A percentile compares a stretch with the other conserved stretches of the same genome.
phyloP scores from a whole-genome alignment of 768 basidiomycete genomes.

The Collybia sordida region DNA sequence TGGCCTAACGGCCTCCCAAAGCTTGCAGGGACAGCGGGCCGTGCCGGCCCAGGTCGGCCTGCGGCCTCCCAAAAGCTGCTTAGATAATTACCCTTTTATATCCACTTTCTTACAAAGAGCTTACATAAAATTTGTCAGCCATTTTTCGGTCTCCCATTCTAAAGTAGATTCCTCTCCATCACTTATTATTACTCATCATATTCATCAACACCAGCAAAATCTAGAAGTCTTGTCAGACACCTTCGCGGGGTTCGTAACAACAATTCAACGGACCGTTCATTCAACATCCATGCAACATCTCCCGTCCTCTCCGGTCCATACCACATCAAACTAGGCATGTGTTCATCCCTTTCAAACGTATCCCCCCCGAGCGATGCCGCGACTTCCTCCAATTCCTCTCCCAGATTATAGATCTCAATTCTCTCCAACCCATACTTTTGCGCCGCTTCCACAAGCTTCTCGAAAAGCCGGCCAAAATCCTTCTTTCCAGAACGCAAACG shows the following conservation, averaged over 20 bases:
- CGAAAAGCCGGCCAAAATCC: constrained; percentile 34
- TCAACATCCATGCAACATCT: constrained; percentile 43
- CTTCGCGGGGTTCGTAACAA: neutral
- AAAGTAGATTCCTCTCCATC: too few relatives aligned
- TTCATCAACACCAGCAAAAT: constrained; percentile 42
- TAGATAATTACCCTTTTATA: too few relatives aligned
- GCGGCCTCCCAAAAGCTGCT: too few relatives aligned
- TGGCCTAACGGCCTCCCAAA: too few relatives aligned
- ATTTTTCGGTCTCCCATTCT: too few relatives aligned
- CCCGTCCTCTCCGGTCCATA: constrained; percentile 37
- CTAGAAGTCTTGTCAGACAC: constrained; percentile 17
- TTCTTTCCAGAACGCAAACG: constrained; percentile 31
- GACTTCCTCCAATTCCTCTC: constrained; percentile 25
- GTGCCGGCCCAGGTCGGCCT: too few relatives aligned
- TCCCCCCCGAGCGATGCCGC: constrained; percentile 28
- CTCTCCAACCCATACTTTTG: constrained; percentile 27
- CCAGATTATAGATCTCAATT: constrained; percentile 51
- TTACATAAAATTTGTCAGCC: too few relatives aligned
- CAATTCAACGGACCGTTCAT: constrained; percentile 40
- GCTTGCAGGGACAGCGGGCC: too few relatives aligned
- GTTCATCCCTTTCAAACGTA: constrained; percentile 31
- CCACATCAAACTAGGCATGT: constrained; percentile 48
- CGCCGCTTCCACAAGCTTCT: constrained; percentile 32
- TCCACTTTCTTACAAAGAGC: too few relatives aligned
- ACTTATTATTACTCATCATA: too few relatives aligned